Evolutionary conservation across 78 protist genomes (phyloP), one percentile per base, ranked within the genome.

Genomic region (Polysphondylium violaceum): DNA sequence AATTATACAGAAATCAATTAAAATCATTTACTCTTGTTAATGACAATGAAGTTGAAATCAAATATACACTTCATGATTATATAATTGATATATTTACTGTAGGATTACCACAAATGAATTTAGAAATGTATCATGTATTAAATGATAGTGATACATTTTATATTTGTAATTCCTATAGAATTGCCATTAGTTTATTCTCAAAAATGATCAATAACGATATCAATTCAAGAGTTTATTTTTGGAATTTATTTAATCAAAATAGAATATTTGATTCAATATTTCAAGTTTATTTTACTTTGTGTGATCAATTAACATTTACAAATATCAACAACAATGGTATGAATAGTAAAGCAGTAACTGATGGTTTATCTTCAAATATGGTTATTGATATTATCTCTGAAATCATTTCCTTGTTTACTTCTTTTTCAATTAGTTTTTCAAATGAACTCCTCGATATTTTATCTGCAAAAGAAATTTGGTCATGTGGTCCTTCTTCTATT

Each of bases 391-490:
- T 63, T 6, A 63, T 58, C 2, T 31, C 61, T 27, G 43, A 64
- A 0, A 65, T 79, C 2, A 17, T 79, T 7, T 41, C 40, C 31
- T 27, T 79, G 29, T 79, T 79, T 38, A 17, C 67, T 16, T 36
- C 65, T 2, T 79, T 79, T 31, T 36, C 65, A n/a, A 31, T 25
- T 5, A 31, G 29, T 29, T 21, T 17, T 0, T 76, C 89, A 47
- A 9, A 25, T 23, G 76, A 71, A 41, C 33, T 65, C 7, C 43
- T 79, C 17, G 53, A 53, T 27, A 14, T 79, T 38, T 61, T 79
- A 23, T 29, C 41, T 40, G 89, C 64, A 35, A 64, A 67, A 19
- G 89, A 76, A 8, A 35, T 51, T 40, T 79, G 89, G 76, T 25
- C 47, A 35, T 8, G 51, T 4, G 59, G 55, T 55, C 55, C 63